phyloP scores from a whole-genome alignment of 2,329 filamentous ascomycete genomes.

The Aspergillus fischeri region DNA sequence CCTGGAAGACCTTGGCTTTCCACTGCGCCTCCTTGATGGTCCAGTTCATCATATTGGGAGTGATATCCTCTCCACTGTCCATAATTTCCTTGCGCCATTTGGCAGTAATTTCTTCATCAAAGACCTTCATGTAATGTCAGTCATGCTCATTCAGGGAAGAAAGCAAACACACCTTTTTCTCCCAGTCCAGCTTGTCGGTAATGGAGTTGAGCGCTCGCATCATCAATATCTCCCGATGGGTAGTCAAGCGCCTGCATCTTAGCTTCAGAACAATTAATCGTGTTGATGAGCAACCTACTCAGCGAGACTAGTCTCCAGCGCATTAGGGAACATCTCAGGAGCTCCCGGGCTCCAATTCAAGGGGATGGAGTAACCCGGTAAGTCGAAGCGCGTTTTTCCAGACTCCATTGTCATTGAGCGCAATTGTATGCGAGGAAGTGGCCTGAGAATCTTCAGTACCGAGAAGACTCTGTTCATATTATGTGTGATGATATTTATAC shows the following conservation, averaged over 20 bases:
- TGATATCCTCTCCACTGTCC: constrained; percentile 22
- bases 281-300: background rate
- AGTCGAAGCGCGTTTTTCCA: background rate
- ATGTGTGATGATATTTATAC: background rate
- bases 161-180: constrained; percentile 8
- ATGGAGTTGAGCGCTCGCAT: constrained; percentile 40
- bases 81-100: constrained; percentile 31
- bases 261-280: background rate
- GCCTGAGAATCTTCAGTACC: background rate
- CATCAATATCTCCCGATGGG: constrained; percentile 31
- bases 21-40: constrained; percentile 48
- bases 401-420: background rate
- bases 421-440: background rate
- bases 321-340: background rate
- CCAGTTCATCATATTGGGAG: constrained; percentile 34
- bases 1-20: constrained; percentile 43
- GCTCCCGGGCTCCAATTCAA: background rate
- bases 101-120: constrained; percentile 27
- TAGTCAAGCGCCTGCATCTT: background rate
- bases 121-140: constrained; percentile 17
- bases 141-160: background rate
- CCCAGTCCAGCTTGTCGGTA: constrained; percentile 43
- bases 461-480: background rate
- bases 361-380: background rate
- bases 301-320: background rate